A percentile compares a stretch with the other conserved stretches of the same genome.
These are phyloP conservation scores for Pelargonium nanum DNA, from an alignment of 345 rosid genomes.

Conservation along the genomic window DNA sequence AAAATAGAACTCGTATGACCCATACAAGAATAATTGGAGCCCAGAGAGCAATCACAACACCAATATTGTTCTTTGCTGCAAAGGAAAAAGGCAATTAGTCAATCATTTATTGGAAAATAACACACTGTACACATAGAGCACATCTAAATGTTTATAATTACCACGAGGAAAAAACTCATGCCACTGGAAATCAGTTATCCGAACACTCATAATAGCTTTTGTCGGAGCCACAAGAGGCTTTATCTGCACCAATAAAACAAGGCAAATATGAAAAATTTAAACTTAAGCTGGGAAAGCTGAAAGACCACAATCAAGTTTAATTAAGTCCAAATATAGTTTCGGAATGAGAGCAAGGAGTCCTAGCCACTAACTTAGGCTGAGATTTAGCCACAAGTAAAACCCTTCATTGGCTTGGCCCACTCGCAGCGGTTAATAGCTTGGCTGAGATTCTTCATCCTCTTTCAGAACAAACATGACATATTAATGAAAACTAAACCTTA, in stretches of 20 bases:
- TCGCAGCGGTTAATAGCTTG: no score
- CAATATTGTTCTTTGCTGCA: conserved; percentile 94
- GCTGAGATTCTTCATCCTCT: no score
- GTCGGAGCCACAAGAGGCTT: conserved; percentile 56
- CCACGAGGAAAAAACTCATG: conserved; percentile 61
- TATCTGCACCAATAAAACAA: conserved; percentile 26
- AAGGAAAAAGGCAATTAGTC: background rate
- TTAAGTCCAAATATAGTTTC: no score
- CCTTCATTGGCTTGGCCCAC: no score
- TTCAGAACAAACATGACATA: no score
- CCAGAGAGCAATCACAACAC: conserved; percentile 94
- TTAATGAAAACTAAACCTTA: no score
- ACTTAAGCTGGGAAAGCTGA: no score
- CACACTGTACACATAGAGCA: conserved; percentile 14
- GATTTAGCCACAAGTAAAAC: no score
- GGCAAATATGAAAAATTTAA: background rate
- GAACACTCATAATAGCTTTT: conserved; percentile 37
- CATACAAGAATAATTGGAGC: conserved; percentile 93
- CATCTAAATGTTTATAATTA: conserved; percentile 16
- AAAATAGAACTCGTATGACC: background rate
- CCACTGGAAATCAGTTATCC: conserved; percentile 32
- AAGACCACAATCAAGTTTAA: no score
- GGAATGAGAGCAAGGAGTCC: no score
- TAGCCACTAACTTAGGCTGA: no score
- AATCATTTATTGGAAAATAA: background rate